Percentiles rank a stretch among this genome's conserved stretches.
phyloP scores from a whole-genome alignment of 1,284 basidiomycete species.

The Amylostereum chailletii region DNA sequence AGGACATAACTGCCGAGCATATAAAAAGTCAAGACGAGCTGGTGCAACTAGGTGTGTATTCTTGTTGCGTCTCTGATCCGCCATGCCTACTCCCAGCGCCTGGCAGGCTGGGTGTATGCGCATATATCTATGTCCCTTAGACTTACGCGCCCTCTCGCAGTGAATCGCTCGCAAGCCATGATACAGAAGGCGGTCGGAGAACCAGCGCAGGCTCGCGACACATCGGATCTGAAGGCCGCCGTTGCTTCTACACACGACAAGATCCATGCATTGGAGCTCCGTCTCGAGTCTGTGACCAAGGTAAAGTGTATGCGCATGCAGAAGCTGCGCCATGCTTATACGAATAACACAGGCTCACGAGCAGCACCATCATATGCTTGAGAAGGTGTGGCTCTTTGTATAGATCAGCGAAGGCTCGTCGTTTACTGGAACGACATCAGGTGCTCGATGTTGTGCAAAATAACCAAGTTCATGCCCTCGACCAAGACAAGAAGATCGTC shows the following conservation, averaged over 20 bases:
- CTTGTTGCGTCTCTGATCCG: not conserved
- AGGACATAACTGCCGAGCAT: constrained; percentile 21
- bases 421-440: constrained; percentile 34
- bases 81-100: no score
- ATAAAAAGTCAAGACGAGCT: constrained; percentile 21
- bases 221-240: constrained; percentile 32
- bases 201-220: constrained; percentile 39
- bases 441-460: constrained; percentile 47
- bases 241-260: constrained; percentile 27
- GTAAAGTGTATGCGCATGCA: constrained; percentile 22
- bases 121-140: constrained; percentile 5
- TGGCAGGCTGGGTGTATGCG: constrained; percentile 10
- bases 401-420: constrained; percentile 9
- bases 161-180: constrained; percentile 50
- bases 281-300: constrained; percentile 46
- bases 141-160: constrained; percentile 21
- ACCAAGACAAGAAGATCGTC: constrained; percentile 33
- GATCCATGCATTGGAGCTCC: constrained; percentile 42
- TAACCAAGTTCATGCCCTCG: constrained; percentile 33
- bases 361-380: no score
- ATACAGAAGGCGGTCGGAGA: constrained; percentile 47
- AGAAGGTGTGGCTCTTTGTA: no score
- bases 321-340: not conserved
- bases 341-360: no score
- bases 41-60: constrained; percentile 25